Conservation (phyloP, 495 filamentous ascomycete genomes). For the Lepidopterella palustris region DNA sequence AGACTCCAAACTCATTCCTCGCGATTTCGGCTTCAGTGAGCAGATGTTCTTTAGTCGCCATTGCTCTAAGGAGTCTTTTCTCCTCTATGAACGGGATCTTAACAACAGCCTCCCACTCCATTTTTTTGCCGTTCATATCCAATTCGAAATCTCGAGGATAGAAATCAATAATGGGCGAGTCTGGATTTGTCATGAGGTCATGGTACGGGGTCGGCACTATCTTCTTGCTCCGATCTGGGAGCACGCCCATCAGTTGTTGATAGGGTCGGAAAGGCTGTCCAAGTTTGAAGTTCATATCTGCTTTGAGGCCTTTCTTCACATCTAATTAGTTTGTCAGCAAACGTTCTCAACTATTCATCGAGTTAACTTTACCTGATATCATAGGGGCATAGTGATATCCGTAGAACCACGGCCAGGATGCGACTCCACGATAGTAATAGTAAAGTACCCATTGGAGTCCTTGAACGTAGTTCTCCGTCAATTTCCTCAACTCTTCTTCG, state of each 20-base stretch:
- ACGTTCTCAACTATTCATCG: slow-evolving; percentile 1
- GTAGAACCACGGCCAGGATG: slow-evolving; percentile 98
- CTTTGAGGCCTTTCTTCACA: slow-evolving; percentile 78
- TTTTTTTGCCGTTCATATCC: slow-evolving; percentile 99
- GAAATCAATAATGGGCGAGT: slow-evolving; percentile 97
- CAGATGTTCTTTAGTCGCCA: slow-evolving; percentile 72
- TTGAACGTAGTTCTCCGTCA: slow-evolving; percentile 95
- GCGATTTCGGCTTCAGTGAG: slow-evolving; percentile 68
- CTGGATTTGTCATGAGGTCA: slow-evolving; percentile 80
- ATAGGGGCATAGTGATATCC: slow-evolving; percentile 94
- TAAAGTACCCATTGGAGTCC: slow-evolving; percentile 97
- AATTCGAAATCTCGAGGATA: slow-evolving; percentile 96
- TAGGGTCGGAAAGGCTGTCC: slow-evolving; percentile 92
- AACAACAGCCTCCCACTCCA: slow-evolving; percentile 99
- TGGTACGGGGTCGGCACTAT: slow-evolving; percentile 87
- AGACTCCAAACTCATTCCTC: slow-evolving; percentile 85
- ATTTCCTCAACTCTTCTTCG: slow-evolving; percentile 69
- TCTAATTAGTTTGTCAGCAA: slow-evolving; percentile 44
- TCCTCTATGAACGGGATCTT: slow-evolving; percentile 99
- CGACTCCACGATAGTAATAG: slow-evolving; percentile 96
- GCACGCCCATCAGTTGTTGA: slow-evolving; percentile 96
- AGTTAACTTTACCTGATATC: slow-evolving; percentile 57
- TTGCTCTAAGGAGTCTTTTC: slow-evolving; percentile 70
- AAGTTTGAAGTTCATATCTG: slow-evolving; percentile 83
- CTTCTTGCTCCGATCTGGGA: slow-evolving; percentile 93